A percentile compares a stretch with the other conserved stretches of the same genome.
Evolutionary conservation across 2,329 filamentous ascomycete species (phyloP).

Genomic region (Pyricularia sp.): DNA sequence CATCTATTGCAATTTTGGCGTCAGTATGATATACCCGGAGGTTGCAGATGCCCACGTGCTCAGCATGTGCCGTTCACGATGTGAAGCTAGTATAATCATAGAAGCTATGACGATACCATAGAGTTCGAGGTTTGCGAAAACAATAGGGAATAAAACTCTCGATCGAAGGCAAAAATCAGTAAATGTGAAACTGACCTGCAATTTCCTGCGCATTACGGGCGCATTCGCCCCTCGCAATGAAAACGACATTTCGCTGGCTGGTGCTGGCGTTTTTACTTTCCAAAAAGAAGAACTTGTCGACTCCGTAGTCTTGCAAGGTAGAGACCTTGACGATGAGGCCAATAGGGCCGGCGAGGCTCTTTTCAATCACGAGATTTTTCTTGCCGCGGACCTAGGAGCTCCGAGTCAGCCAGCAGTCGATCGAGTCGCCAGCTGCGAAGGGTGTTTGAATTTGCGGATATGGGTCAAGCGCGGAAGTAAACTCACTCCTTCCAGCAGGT

Average conservation of each 20-base stretch:
- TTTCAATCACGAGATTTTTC: constrained; percentile 94
- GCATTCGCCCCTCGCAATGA: constrained; percentile 83
- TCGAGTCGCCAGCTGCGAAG: background rate
- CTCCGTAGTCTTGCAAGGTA: constrained; percentile 89
- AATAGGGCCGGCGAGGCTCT: constrained; percentile 76
- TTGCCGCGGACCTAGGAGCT: constrained; percentile 75
- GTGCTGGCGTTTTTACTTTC: constrained; percentile 94
- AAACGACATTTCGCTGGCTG: constrained; percentile 88
- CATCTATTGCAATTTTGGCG: constrained; percentile 41
- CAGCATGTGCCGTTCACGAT: background rate
- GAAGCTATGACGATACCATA: background rate
- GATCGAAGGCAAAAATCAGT: background rate
- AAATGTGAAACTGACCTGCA: constrained; percentile 53
- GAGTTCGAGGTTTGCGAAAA: background rate
- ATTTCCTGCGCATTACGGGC: constrained; percentile 71
- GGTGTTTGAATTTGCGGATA: background rate
- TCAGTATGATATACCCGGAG: background rate
- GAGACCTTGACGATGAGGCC: constrained; percentile 91
- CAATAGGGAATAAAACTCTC: background rate
- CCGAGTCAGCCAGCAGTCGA: constrained; percentile 9
- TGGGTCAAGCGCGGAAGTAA: constrained; percentile 6
- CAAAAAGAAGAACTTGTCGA: constrained; percentile 93
- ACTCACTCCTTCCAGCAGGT: constrained; percentile 90
- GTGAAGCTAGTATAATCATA: background rate
- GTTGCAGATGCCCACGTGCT: background rate